phyloP scores from a whole-genome alignment of 768 basidiomycete genomes.

The Auricularia heimuer region DNA sequence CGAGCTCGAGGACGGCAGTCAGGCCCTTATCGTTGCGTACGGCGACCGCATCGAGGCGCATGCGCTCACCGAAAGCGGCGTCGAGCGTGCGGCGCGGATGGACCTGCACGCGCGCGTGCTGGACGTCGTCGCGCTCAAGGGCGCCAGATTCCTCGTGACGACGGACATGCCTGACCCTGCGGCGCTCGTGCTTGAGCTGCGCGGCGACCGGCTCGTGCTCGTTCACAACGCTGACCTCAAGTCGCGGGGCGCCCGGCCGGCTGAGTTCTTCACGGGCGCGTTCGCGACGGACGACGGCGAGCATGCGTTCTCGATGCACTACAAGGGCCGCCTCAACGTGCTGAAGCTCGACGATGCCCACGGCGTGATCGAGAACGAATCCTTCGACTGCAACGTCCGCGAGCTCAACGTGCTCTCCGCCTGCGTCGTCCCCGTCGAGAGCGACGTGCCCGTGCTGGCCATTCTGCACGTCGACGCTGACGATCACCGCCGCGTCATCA shows the following conservation, averaged over 20 bases:
- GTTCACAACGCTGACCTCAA: conserved; percentile 32
- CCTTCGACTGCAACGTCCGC: conserved; percentile 37
- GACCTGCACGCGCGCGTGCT: neutral
- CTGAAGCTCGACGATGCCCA: conserved; percentile 37
- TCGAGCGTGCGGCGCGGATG: conserved; percentile 38
- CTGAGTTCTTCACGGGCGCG: conserved; percentile 65
- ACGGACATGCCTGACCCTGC: conserved; percentile 65
- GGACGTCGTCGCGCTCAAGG: conserved; percentile 9
- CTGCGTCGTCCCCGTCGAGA: conserved; percentile 42
- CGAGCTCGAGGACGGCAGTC: conserved; percentile 39
- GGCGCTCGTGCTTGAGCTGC: neutral
- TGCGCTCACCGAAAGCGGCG: conserved; percentile 45
- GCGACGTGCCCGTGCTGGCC: conserved; percentile 40
- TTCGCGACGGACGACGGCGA: conserved; percentile 55
- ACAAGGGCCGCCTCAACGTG: conserved; percentile 60
- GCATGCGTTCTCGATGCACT: conserved; percentile 50
- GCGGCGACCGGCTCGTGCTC: conserved; percentile 41
- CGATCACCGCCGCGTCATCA: conserved; percentile 21
- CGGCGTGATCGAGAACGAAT: conserved; percentile 4
- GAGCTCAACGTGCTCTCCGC: conserved; percentile 63
- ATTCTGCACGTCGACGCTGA: conserved; percentile 58
- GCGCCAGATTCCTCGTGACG: conserved; percentile 47
- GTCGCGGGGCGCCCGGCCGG: conserved; percentile 46
- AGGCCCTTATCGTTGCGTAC: conserved; percentile 64
- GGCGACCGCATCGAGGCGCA: conserved; percentile 51